These are phyloP conservation scores for Thielaviopsis populi DNA, from an alignment of 2,329 filamentous ascomycete species.

Conservation along the genomic window DNA sequence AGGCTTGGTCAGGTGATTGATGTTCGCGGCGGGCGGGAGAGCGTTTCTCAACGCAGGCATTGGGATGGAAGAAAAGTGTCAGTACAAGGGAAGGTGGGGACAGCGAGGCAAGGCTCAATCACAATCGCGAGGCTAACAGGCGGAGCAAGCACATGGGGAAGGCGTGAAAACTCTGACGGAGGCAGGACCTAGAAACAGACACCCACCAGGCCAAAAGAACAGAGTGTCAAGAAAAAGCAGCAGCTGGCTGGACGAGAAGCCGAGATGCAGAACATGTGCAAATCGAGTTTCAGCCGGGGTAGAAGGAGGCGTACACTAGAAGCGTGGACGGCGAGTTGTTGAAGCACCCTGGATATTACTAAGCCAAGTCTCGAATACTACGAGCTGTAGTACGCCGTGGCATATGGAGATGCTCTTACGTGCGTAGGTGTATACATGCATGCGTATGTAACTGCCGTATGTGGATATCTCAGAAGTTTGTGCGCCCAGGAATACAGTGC, in stretches of 20 bases:
- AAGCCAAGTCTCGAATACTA: not conserved
- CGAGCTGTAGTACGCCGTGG: not conserved
- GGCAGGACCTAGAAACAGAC: not conserved
- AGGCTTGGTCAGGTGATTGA: not conserved
- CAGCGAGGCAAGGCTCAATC: not conserved
- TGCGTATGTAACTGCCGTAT: too few relatives aligned
- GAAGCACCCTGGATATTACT: not conserved
- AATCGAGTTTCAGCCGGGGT: not conserved
- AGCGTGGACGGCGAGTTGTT: not conserved
- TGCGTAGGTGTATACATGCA: too few relatives aligned
- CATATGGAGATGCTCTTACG: too few relatives aligned
- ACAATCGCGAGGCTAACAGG: not conserved
- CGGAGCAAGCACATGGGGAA: not conserved
- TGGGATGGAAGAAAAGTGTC: not conserved
- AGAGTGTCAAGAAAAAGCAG: not conserved
- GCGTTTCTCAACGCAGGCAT: not conserved
- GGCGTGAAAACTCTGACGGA: not conserved
- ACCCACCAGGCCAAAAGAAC: not conserved
- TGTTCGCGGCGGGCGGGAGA: not conserved
- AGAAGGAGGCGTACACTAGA: not conserved
- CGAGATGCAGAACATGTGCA: not conserved
- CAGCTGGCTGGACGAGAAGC: not conserved
- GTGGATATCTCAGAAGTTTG: not conserved
- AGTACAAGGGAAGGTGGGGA: not conserved
- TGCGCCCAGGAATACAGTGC: constrained; percentile 3